Percentiles rank a stretch among this genome's conserved stretches.
phyloP scores from a whole-genome alignment of 179 eudicot genomes.

The Vitellaria paradoxa region DNA sequence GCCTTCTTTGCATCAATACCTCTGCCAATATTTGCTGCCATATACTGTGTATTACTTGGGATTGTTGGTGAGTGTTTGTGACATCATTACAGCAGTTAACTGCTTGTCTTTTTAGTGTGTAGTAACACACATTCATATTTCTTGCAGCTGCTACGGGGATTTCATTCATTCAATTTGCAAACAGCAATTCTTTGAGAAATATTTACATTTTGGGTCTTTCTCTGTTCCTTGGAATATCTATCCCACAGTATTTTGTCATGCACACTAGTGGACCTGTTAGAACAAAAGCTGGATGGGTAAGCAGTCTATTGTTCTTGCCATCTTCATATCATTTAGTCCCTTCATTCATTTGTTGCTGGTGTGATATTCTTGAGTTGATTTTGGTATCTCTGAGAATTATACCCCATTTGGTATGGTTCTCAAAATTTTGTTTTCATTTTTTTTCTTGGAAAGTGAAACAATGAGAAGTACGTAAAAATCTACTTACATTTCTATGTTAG shows the following conservation, averaged over 20 bases:
- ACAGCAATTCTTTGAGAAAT: conserved; percentile 86
- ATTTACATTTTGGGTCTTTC: conserved; percentile 80
- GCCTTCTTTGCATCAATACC: conserved; percentile 95
- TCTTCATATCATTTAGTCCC: neutral
- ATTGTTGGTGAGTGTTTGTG: conserved; percentile 67
- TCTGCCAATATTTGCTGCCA: conserved; percentile 87
- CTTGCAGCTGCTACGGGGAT: conserved; percentile 81
- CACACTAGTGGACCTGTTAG: conserved; percentile 78
- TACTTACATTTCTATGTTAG: too few relatives aligned
- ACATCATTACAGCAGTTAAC: neutral
- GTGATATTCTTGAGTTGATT: neutral
- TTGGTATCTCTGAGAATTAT: neutral
- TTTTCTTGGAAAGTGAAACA: too few relatives aligned
- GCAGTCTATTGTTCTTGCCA: conserved; percentile 12
- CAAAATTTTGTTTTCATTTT: too few relatives aligned
- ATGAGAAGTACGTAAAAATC: too few relatives aligned
- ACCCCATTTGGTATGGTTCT: too few relatives aligned
- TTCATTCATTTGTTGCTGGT: neutral
- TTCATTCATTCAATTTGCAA: conserved; percentile 79
- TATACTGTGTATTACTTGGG: conserved; percentile 78
- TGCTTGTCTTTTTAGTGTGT: neutral
- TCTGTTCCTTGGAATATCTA: conserved; percentile 89
- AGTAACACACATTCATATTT: neutral
- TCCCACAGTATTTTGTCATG: conserved; percentile 82
- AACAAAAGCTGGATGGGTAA: conserved; percentile 89